A percentile compares a stretch with the other conserved stretches of the same genome.
phyloP scores from a whole-genome alignment of 2,329 filamentous ascomycete species.

The Fonsecaea pedrosoi region DNA sequence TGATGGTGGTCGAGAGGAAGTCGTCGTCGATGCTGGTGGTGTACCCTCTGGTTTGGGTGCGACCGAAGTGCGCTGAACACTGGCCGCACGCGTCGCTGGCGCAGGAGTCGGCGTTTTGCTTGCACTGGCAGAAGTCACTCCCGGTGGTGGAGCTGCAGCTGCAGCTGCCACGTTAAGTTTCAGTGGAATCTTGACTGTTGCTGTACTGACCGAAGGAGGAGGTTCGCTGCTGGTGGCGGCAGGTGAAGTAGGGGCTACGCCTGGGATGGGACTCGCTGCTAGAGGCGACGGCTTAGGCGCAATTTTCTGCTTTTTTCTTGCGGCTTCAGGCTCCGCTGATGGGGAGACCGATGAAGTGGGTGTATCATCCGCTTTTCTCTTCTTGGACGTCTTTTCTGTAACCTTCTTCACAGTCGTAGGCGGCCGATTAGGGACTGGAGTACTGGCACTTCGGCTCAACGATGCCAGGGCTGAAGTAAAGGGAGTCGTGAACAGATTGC shows the following conservation, averaged over 20 bases:
- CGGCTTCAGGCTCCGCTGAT: slow-evolving; percentile 40
- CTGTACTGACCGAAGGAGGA: slow-evolving; percentile 28
- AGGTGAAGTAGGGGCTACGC: slow-evolving; percentile 50
- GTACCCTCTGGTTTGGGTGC: slow-evolving; percentile 39
- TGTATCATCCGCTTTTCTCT: slow-evolving; percentile 63
- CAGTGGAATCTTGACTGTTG: slow-evolving; percentile 40
- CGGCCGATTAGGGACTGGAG: slow-evolving; percentile 36
- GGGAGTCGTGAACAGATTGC: slow-evolving; percentile 45
- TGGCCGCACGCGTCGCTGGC: slow-evolving; percentile 32
- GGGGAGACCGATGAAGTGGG: slow-evolving; percentile 43
- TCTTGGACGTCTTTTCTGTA: slow-evolving; percentile 48
- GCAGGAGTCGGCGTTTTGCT: slow-evolving; percentile 34
- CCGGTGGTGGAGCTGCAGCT: slow-evolving; percentile 18
- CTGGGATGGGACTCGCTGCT: slow-evolving; percentile 48
- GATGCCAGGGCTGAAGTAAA: slow-evolving; percentile 40
- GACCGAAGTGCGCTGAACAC: slow-evolving; percentile 36
- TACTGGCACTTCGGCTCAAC: slow-evolving; percentile 39
- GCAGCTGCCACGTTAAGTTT: slow-evolving; percentile 37
- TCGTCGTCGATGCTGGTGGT: slow-evolving; percentile 39
- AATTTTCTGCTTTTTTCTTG: slow-evolving; percentile 48
- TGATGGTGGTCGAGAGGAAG: slow-evolving; percentile 40
- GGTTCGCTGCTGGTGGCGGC: slow-evolving; percentile 43
- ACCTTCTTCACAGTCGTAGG: slow-evolving; percentile 39
- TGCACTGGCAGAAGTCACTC: background rate
- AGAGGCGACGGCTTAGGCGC: slow-evolving; percentile 43